A percentile compares a stretch with the other conserved stretches of the same genome.
phyloP scores from a whole-genome alignment of 805 yeast genomes.

The Suhomyces faveliae region DNA sequence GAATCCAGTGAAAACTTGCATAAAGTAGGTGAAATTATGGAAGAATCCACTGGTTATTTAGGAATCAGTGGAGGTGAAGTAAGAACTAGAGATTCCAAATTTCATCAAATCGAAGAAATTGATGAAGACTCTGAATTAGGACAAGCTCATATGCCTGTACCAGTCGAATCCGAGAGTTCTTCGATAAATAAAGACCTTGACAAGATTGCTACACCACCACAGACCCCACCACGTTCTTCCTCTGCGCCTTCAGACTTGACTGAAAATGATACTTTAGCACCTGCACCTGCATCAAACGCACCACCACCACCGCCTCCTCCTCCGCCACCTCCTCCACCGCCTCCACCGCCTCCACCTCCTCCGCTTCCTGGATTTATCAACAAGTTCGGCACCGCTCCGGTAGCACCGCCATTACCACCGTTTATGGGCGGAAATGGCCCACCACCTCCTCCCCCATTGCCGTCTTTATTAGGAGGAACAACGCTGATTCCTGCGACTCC shows the following conservation, averaged over 20 bases:
- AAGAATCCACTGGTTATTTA: not conserved
- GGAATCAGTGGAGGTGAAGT: not conserved
- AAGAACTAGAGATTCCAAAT: not conserved
- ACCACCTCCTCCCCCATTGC: conserved; percentile 26
- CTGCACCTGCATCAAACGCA: not conserved
- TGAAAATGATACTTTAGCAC: not conserved
- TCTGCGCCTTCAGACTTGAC: conserved; percentile 1
- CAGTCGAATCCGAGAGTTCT: not conserved
- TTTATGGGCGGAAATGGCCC: conserved; percentile 8
- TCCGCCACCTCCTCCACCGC: conserved; percentile 9
- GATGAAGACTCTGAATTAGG: not conserved
- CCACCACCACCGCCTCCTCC: conserved; percentile 11
- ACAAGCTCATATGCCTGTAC: not conserved
- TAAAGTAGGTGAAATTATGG: not conserved
- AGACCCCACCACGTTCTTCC: conserved; percentile 9
- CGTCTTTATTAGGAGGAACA: conserved; percentile 10
- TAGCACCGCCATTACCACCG: conserved; percentile 18
- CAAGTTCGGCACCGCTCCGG: conserved; percentile 22
- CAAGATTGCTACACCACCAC: conserved; percentile 1
- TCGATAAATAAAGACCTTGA: not conserved
- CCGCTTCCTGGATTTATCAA: conserved; percentile 4
- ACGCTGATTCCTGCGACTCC: not conserved
- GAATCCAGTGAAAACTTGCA: not conserved
- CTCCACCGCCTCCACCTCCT: conserved; percentile 9
- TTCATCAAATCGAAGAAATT: not conserved